These are phyloP conservation scores for Xylona heveae DNA, from an alignment of 495 filamentous ascomycete species.

Conservation along the genomic window DNA sequence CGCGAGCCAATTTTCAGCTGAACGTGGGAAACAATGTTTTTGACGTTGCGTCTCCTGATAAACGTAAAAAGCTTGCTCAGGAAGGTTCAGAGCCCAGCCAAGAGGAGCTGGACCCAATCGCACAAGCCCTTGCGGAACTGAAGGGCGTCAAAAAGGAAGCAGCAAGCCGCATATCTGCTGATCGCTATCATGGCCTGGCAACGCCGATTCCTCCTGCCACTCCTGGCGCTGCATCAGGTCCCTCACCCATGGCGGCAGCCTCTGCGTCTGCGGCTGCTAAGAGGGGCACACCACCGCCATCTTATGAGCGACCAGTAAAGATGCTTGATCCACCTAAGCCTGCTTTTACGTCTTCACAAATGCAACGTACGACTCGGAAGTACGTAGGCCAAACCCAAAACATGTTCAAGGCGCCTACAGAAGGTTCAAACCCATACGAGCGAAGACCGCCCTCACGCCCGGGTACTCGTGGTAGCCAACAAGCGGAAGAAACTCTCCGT, in stretches of 20 bases:
- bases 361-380: constrained; percentile 80
- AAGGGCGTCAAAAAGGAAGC: constrained; percentile 69
- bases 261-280: constrained; percentile 24
- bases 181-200: constrained; percentile 76
- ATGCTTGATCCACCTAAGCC: constrained; percentile 78
- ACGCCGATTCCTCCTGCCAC: constrained; percentile 44
- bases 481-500: constrained; percentile 2
- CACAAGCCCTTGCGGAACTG: constrained; percentile 74
- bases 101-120: constrained; percentile 66
- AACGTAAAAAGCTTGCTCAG: constrained; percentile 17
- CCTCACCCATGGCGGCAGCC: constrained; percentile 28
- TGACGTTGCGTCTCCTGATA: constrained; percentile 72
- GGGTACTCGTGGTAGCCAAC: constrained; percentile 15
- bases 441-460: constrained; percentile 14
- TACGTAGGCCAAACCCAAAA: constrained; percentile 66
- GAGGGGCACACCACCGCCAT: constrained; percentile 60
- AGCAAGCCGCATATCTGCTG: constrained; percentile 65
- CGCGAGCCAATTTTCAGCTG: constrained; percentile 81
- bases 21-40: constrained; percentile 95
- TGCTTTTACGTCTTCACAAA: constrained; percentile 74
- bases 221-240: constrained; percentile 10
- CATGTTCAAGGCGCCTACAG: constrained; percentile 41
- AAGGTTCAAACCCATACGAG: constrained; percentile 3
- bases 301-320: constrained; percentile 53
- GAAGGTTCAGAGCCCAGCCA: constrained; percentile 13